Evolutionary conservation across 192 early-diverging fungal species (phyloP).

Genomic region (Chytriomyces sp.): DNA sequence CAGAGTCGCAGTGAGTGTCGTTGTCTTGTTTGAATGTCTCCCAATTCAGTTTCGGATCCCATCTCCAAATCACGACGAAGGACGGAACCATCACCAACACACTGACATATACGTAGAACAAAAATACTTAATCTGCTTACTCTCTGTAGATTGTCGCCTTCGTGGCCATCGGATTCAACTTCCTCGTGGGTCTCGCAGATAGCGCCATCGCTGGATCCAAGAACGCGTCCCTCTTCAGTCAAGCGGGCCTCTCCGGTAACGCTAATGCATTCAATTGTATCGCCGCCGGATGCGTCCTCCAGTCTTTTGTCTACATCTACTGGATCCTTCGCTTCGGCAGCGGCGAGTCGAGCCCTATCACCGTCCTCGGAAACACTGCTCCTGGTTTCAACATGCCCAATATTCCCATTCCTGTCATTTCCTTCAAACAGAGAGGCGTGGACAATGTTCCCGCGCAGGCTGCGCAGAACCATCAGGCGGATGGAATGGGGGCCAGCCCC

Average conservation of each 20-base stretch:
- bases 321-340: conserved; percentile 37
- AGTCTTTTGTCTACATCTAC: conserved; percentile 35
- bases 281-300: conserved; percentile 37
- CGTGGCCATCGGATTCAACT: conserved; percentile 35
- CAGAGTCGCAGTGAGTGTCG: conserved; percentile 30
- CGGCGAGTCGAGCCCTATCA: conserved; percentile 13
- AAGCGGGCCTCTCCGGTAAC: neutral
- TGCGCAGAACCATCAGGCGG: too few relatives aligned
- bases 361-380: neutral
- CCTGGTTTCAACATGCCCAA: neutral
- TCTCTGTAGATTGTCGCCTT: conserved; percentile 35
- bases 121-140: neutral
- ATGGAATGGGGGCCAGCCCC: too few relatives aligned
- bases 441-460: neutral
- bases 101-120: too few relatives aligned
- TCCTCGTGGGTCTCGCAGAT: conserved; percentile 26
- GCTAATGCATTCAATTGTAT: conserved; percentile 6
- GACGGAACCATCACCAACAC: too few relatives aligned
- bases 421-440: neutral
- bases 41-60: neutral
- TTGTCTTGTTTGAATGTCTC: neutral
- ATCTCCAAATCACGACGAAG: neutral
- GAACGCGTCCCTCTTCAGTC: neutral
- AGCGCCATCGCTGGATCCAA: conserved; percentile 3
- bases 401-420: conserved; percentile 9